phyloP scores from a whole-genome alignment of 2,329 filamentous ascomycete genomes.

The Fusarium oligoseptatum region DNA sequence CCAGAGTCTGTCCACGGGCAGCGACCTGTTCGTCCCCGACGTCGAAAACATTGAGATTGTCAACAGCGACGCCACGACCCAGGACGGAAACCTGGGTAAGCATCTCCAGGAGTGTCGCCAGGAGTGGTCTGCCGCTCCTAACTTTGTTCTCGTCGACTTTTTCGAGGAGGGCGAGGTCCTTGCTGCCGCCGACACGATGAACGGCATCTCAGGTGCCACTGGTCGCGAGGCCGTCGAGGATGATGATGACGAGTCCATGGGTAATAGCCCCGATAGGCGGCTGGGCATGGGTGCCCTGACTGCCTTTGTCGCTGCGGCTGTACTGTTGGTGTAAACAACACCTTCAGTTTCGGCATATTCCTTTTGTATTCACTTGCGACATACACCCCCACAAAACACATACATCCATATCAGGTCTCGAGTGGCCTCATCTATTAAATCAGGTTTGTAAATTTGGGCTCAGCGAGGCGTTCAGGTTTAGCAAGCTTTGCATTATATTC shows the following conservation, averaged over 20 bases:
- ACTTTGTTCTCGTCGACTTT: conserved; percentile 84
- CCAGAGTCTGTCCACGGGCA: conserved; percentile 63
- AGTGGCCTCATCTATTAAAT: conserved; percentile 25
- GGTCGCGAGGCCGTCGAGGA: conserved; percentile 49
- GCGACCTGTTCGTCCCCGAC: conserved; percentile 68
- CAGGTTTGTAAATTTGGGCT: conserved; percentile 31
- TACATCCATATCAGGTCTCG: conserved; percentile 19
- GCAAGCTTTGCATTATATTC: conserved; percentile 28
- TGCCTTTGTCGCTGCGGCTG: conserved; percentile 57
- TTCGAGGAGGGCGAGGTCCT: conserved; percentile 80
- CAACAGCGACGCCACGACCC: conserved; percentile 71
- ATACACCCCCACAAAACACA: conserved; percentile 13
- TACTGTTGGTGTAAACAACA: conserved; percentile 52
- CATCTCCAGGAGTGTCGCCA: conserved; percentile 67
- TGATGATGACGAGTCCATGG: conserved; percentile 33
- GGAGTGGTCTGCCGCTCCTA: conserved; percentile 74
- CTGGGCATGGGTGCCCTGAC: conserved; percentile 57
- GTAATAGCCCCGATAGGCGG: conserved; percentile 33
- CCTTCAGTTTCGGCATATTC: not conserved
- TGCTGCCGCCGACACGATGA: conserved; percentile 76
- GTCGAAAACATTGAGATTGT: conserved; percentile 71
- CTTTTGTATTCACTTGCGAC: conserved; percentile 26
- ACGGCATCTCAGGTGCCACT: conserved; percentile 61
- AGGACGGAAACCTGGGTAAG: conserved; percentile 65
- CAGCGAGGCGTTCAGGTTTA: conserved; percentile 45